These are phyloP conservation scores for Trichoderma citrinoviride DNA, from an alignment of 2,329 filamentous ascomycete species.

Conservation along the genomic window DNA sequence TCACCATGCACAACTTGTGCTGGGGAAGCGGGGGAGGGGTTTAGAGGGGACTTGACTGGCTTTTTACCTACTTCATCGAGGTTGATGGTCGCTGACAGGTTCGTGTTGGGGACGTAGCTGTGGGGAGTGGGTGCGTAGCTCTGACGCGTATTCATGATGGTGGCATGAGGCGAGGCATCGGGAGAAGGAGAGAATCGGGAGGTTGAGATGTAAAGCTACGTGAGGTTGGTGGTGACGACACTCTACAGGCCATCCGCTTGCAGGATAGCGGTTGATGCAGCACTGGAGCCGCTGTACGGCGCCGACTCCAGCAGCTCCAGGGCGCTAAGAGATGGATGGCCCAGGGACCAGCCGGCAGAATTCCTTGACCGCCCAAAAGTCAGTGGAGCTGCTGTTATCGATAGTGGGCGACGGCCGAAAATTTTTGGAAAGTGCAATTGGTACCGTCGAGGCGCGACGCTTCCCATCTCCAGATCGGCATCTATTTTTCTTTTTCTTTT, in stretches of 20 bases:
- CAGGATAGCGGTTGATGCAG: slow-evolving; percentile 16
- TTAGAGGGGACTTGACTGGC: too few species aligned
- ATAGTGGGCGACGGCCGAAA: slow-evolving; percentile 35
- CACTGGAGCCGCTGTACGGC: background rate
- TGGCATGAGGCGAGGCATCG: slow-evolving; percentile 32
- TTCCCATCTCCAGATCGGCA: background rate
- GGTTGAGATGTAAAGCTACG: background rate
- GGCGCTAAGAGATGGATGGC: background rate
- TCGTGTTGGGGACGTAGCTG: slow-evolving; percentile 83
- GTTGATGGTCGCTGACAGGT: slow-evolving; percentile 84
- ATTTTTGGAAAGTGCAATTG: slow-evolving; percentile 30
- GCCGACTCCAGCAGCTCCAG: background rate
- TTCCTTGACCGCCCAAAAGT: slow-evolving; percentile 33
- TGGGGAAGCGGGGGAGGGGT: background rate
- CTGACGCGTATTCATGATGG: slow-evolving; percentile 57
- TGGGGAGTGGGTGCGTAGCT: slow-evolving; percentile 87
- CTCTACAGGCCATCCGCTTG: background rate
- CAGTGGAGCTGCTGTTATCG: slow-evolving; percentile 31
- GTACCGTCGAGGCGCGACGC: slow-evolving; percentile 4
- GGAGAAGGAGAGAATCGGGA: slow-evolving; percentile 13
- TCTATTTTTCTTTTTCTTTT: background rate
- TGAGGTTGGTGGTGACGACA: slow-evolving; percentile 4
- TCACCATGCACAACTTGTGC: background rate
- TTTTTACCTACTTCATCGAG: slow-evolving; percentile 70
- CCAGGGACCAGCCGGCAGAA: slow-evolving; percentile 34